Evolutionary conservation across 306 rosid species (phyloP).

Genomic region (Mimosa bimucronata): DNA sequence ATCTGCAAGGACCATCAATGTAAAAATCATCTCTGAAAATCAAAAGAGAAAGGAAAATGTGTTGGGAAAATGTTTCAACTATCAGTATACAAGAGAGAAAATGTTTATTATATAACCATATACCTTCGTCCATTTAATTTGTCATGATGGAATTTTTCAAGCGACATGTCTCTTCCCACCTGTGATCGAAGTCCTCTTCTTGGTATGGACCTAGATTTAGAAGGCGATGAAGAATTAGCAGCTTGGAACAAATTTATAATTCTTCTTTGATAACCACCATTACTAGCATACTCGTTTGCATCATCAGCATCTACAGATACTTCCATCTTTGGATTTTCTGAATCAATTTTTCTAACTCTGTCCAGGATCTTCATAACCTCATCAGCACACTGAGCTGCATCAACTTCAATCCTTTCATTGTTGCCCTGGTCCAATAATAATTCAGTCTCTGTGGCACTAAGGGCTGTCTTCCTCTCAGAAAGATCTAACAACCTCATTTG

Average conservation of each 20-base stretch:
- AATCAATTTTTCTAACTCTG: slow-evolving; percentile 38
- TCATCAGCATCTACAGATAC: slow-evolving; percentile 55
- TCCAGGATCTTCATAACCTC: slow-evolving; percentile 52
- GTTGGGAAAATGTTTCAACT: slow-evolving; percentile 25
- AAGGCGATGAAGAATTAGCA: slow-evolving; percentile 56
- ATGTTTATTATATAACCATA: slow-evolving; percentile 11
- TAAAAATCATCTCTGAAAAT: slow-evolving; percentile 74
- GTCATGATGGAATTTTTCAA: slow-evolving; percentile 55
- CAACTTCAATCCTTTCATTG: slow-evolving; percentile 45
- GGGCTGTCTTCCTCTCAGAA: slow-evolving; percentile 38
- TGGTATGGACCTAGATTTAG: slow-evolving; percentile 57
- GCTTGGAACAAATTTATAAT: slow-evolving; percentile 69
- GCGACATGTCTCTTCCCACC: slow-evolving; percentile 59
- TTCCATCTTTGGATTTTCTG: slow-evolving; percentile 49
- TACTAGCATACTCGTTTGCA: slow-evolving; percentile 50
- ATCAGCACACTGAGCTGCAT: slow-evolving; percentile 45
- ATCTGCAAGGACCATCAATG: slow-evolving; percentile 55
- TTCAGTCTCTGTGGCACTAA: slow-evolving; percentile 41
- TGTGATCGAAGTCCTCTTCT: slow-evolving; percentile 54
- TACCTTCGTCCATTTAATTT: slow-evolving; percentile 80
- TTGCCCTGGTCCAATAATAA: slow-evolving; percentile 35
- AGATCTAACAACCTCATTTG: slow-evolving; percentile 38
- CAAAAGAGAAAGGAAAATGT: slow-evolving; percentile 25
- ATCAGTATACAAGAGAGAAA: slow-evolving; percentile 4
- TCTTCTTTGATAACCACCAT: slow-evolving; percentile 65